A percentile compares a stretch with the other conserved stretches of the same genome.
These are phyloP conservation scores for Chrysochromulina parva DNA, from an alignment of 78 protist genomes.

Conservation along the genomic window DNA sequence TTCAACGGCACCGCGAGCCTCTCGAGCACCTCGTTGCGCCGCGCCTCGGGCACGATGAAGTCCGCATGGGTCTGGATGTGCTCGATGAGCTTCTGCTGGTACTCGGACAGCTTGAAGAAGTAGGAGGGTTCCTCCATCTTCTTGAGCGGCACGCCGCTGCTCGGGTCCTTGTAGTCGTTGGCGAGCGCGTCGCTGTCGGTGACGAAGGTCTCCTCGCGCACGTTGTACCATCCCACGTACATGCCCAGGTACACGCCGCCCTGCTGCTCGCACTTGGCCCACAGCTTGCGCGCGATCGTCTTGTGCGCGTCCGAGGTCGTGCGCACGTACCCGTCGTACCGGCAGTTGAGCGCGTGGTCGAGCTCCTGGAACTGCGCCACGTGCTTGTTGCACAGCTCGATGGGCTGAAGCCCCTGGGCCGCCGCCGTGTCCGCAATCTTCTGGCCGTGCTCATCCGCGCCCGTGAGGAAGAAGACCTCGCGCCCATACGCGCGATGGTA, in stretches of 20 bases:
- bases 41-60: slow-evolving; percentile 52
- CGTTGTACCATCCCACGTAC: slow-evolving; percentile 91
- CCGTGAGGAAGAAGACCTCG: slow-evolving; percentile 42
- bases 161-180: slow-evolving; percentile 32
- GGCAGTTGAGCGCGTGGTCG: background rate
- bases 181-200: slow-evolving; percentile 51
- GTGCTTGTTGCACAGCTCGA: slow-evolving; percentile 41
- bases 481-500: slow-evolving; percentile 42
- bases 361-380: slow-evolving; percentile 23
- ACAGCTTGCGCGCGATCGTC: background rate
- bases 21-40: slow-evolving; percentile 55
- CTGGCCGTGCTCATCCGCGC: slow-evolving; percentile 53
- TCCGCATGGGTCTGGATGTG: slow-evolving; percentile 48
- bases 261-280: background rate
- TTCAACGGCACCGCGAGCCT: slow-evolving; percentile 34
- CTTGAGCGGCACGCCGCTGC: no score
- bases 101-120: slow-evolving; percentile 62
- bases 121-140: background rate
- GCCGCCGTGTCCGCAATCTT: slow-evolving; percentile 36
- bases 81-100: slow-evolving; percentile 25
- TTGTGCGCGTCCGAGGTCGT: slow-evolving; percentile 25
- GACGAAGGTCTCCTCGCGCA: slow-evolving; percentile 88
- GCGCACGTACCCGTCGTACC: slow-evolving; percentile 38
- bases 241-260: slow-evolving; percentile 84
- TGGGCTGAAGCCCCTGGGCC: background rate